Conservation (phyloP, 352 stramenopile genomes). For the Phytophthora pistaciae region DNA sequence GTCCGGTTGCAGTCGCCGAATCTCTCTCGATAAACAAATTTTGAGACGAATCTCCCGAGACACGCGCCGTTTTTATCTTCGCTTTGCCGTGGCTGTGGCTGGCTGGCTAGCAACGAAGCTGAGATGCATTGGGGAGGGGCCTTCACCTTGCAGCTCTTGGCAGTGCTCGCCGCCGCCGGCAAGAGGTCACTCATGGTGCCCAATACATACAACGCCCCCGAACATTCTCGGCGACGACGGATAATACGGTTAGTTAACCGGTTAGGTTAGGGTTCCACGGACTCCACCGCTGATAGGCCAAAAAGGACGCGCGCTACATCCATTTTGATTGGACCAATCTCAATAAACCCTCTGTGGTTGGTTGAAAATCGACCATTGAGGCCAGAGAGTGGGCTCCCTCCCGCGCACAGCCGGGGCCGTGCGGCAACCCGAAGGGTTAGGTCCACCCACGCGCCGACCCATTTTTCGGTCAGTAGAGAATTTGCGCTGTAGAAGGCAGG, state of each 20-base stretch:
- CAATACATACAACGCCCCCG: neutral
- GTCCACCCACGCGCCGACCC: neutral
- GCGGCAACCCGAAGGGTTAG: conserved; percentile 12
- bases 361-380: conserved; percentile 9
- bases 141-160: neutral
- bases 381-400: conserved; percentile 24
- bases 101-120: neutral
- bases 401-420: conserved; percentile 15
- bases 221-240: conserved; percentile 28
- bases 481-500: conserved; percentile 34
- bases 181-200: conserved; percentile 11
- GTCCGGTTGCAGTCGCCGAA: conserved; percentile 28
- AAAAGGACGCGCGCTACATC: neutral
- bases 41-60: conserved; percentile 19
- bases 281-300: neutral
- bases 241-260: conserved; percentile 18
- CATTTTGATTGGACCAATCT: neutral
- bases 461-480: conserved; percentile 43
- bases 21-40: conserved; percentile 25
- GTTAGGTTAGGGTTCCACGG: conserved; percentile 27
- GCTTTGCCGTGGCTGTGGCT: neutral
- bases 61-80: conserved; percentile 10
- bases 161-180: conserved; percentile 3
- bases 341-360: conserved; percentile 1
- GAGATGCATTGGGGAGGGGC: neutral